A percentile compares a stretch with the other conserved stretches of the same genome.
These are phyloP conservation scores for Chenopodium formosanum DNA, from an alignment of 148 eudicot species.

Conservation along the genomic window DNA sequence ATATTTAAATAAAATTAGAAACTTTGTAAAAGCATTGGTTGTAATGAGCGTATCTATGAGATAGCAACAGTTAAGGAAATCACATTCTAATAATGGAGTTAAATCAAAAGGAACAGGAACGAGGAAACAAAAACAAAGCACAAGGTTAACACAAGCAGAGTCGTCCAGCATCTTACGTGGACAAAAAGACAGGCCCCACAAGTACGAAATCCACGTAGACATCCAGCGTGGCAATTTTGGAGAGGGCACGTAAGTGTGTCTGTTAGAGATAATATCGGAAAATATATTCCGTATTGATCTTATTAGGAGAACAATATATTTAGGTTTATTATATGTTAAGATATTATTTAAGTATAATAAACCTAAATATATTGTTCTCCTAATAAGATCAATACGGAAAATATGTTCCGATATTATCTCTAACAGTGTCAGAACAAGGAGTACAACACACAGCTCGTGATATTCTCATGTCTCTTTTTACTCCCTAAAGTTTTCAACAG, in stretches of 20 bases:
- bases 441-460: conserved; percentile 19
- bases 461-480: conserved; percentile 9
- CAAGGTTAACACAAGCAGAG: not conserved
- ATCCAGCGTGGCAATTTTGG: conserved; percentile 20
- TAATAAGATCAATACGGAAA: too few relatives aligned
- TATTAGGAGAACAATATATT: too few relatives aligned
- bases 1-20: too few relatives aligned
- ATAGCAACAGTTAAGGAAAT: not conserved
- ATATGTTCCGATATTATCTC: too few relatives aligned
- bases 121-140: not conserved
- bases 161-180: not conserved
- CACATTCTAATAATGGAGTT: not conserved
- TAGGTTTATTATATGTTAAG: too few relatives aligned
- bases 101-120: not conserved
- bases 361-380: too few relatives aligned
- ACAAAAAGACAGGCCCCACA: not conserved
- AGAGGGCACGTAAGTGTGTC: conserved; percentile 30
- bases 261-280: too few relatives aligned
- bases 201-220: conserved; percentile 4
- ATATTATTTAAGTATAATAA: too few relatives aligned
- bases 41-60: too few relatives aligned
- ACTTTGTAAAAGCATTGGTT: too few relatives aligned
- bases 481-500: conserved; percentile 14
- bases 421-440: conserved; percentile 7
- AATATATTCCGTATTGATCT: too few relatives aligned